Base-by-base conservation (phyloP, 306 rosid species). In the Acacia melanoxylon region DNA sequence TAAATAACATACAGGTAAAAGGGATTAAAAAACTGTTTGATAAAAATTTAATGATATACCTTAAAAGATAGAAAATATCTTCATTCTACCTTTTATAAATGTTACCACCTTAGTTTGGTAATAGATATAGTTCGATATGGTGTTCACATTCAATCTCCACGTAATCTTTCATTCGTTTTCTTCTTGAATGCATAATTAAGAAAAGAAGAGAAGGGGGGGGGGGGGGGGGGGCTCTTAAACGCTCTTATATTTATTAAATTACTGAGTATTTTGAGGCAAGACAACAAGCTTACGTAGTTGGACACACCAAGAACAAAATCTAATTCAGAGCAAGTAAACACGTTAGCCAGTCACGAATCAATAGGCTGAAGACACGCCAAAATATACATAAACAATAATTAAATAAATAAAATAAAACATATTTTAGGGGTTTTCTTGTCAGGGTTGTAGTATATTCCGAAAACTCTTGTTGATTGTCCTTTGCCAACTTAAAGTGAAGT, bases 221-320 rank as follows among this genome's bases (percentile, higher is more conserved):
- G 40, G 7, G 40, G 40, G 40, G 40, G 40, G 7, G 1, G 7
- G 27, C 48, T 68, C 19, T 5, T 27, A 27, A 24, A 25, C 17
- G 29, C 15, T 66, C 71, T 33, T 14, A 33, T 33, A 45, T 45
- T 33, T 33, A 33, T 33, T 33, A 33, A 31, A 41, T 45, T 48
- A 48, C 2, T 77, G 87, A 85, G 87, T 80, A 89, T 90, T 88
- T 87, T 37, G 69, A 80, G 83, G 82, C 41, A 75, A 78, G 80
- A 85, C 31, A 86, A 61, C 80, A 76, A 74, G 54, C 77, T 83
- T 79, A 81, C 87, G 85, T 84, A 66, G 75, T 65, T 54, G 75
- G 87, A 75, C 80, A 75, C 80, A 75, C 82, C 17, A 68, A 78
- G 72, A 59, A 51, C 40, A 69, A 31, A 29, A 2, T 29, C 54